These are phyloP conservation scores for Vigna reflexopilosa DNA, from an alignment of 306 rosid species.

Conservation along the genomic window DNA sequence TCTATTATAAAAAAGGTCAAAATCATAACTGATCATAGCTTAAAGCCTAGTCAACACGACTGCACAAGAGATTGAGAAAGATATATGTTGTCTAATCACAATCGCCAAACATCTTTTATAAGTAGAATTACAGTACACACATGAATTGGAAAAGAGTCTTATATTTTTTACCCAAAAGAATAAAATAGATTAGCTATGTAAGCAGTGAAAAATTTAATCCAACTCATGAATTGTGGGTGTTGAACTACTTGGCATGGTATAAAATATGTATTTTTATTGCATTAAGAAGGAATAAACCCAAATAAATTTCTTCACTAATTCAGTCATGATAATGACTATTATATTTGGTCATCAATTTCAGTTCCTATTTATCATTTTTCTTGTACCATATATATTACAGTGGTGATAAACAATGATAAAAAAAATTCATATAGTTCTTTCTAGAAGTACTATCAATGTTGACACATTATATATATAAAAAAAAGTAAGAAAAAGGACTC, in stretches of 20 bases:
- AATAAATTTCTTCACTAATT: not conserved
- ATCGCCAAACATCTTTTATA: not conserved
- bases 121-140: not conserved
- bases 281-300: not conserved
- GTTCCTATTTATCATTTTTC: too few species aligned
- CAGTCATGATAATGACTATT: too few species aligned
- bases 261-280: not conserved
- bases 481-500: slow-evolving; percentile 15
- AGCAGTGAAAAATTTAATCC: not conserved
- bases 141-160: not conserved
- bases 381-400: not conserved
- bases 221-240: not conserved
- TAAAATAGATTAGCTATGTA: not conserved
- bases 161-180: not conserved
- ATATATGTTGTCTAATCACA: not conserved
- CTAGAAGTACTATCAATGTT: not conserved
- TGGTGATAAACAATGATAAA: not conserved
- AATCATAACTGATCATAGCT: not conserved
- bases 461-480: not conserved
- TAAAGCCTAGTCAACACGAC: not conserved
- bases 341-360: too few species aligned
- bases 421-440: not conserved
- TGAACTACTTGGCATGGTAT: not conserved
- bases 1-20: not conserved
- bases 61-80: not conserved